Base-by-base conservation (phyloP, 768 basidiomycete species). In the Boletus reticulatus region DNA sequence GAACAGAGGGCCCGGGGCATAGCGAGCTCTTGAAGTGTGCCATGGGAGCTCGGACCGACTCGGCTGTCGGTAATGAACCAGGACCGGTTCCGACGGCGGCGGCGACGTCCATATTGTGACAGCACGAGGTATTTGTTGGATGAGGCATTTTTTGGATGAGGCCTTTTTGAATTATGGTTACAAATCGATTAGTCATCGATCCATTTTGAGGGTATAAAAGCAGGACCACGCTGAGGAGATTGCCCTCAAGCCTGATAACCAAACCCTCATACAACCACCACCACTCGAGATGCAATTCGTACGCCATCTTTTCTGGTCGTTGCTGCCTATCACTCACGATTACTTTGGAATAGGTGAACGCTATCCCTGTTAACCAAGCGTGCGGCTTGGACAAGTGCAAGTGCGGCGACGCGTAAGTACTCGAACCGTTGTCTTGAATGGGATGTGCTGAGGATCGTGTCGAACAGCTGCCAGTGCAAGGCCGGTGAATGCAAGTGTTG, bases 151-250 rank as follows among this genome's bases (percentile, higher is more conserved):
- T 4, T 41, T 11, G 8, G 31, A 36, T 8, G 53, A 58, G 54
- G 41, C 19, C 36, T 56, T 59, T 1, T 19, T 36, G 46, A 48
- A 8, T 2, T 8, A 29, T 29, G 29, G 8, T 29, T 29, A 29
- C 29, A 29, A 29, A 29, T 29, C 29, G 7, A 29, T 29, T 9
- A 29, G 24, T 24, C 9, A n/a, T n/a, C n/a, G n/a, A n/a, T n/a
- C n/a, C n/a, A n/a, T n/a, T n/a, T n/a, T 22, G 3, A 36, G 32
- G 39, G 27, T 62, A 64, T 64, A 64, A 64, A 41, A 55, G n/a
- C 9, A 20, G 46, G 27, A 5, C 29, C 29, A 29, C 8, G 29
- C 29, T 9, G 29, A 29, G 2, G 8, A 8, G 2, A 11, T 6
- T n/a, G 20, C 14, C 17, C 6, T 43, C 37, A 48, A 52, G 1